These are phyloP conservation scores for Trebouxia sp. DNA, from an alignment of 139 green algal species.

Conservation along the genomic window DNA sequence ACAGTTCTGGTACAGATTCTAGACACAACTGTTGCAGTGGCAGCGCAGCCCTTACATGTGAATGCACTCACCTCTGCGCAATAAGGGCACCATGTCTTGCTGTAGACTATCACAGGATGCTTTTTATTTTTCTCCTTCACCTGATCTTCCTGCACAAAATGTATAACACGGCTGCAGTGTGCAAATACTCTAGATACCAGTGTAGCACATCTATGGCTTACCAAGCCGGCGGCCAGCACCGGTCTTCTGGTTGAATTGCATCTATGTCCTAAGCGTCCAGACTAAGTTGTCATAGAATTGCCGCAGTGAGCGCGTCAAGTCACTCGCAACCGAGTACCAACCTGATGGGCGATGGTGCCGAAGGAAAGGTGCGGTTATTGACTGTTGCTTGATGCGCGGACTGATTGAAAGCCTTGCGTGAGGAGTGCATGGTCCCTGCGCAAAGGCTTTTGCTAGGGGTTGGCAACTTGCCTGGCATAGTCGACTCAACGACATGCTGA, in stretches of 20 bases:
- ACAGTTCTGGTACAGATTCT: too few relatives aligned
- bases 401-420: neutral
- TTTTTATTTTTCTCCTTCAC: constrained; percentile 52
- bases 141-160: constrained; percentile 28
- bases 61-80: constrained; percentile 29
- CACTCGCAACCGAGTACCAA: neutral
- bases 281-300: neutral
- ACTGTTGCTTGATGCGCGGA: neutral
- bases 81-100: constrained; percentile 49
- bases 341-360: neutral
- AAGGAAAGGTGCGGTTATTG: neutral
- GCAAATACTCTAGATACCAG: neutral
- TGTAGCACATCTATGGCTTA: neutral
- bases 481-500: constrained; percentile 2
- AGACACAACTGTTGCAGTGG: neutral
- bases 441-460: neutral
- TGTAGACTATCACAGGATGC: constrained; percentile 58
- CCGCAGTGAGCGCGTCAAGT: neutral
- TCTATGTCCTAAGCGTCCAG: neutral
- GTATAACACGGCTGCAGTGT: neutral
- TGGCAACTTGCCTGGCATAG: neutral
- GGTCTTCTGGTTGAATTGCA: neutral
- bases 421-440: neutral
- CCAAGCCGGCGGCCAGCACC: neutral
- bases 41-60: neutral